These are phyloP conservation scores for Closterium sp. DNA, from an alignment of 139 green algal species.

Conservation along the genomic window DNA sequence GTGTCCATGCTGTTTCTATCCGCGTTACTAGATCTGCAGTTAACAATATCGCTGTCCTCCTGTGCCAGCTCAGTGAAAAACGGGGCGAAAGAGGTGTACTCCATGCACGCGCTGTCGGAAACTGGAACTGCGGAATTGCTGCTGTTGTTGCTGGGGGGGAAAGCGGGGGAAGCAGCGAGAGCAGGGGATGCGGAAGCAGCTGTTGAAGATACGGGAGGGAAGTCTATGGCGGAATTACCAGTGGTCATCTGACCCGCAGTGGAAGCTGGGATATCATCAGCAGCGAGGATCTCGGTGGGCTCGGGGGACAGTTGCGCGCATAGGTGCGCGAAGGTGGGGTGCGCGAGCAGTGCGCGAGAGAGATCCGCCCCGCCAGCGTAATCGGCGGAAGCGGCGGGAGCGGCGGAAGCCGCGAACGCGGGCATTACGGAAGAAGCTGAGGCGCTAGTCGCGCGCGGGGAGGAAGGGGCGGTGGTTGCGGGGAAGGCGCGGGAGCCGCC, in stretches of 20 bases:
- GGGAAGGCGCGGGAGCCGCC: neutral
- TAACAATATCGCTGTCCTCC: neutral
- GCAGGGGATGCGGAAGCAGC: no score
- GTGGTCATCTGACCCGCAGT: neutral
- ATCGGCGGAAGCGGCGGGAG: neutral
- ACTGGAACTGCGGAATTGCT: no score
- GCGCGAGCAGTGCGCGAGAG: neutral
- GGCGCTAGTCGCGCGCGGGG: neutral
- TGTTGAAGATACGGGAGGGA: no score
- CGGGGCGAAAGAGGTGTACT: no score
- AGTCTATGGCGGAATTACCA: no score
- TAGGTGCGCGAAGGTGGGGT: neutral
- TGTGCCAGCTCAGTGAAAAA: neutral
- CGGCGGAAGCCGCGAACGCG: neutral
- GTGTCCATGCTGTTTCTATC: neutral
- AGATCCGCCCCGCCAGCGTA: neutral
- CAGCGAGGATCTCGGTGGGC: neutral
- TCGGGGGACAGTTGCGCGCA: neutral
- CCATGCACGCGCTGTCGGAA: no score
- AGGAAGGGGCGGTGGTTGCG: neutral
- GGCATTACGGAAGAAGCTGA: neutral
- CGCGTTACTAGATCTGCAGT: neutral
- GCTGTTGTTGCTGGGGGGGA: no score
- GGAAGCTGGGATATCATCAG: no score
- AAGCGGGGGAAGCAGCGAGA: no score